A percentile compares a stretch with the other conserved stretches of the same genome.
Conservation (phyloP, 2,329 filamentous ascomycete species). For the Albifimbria verrucaria region DNA sequence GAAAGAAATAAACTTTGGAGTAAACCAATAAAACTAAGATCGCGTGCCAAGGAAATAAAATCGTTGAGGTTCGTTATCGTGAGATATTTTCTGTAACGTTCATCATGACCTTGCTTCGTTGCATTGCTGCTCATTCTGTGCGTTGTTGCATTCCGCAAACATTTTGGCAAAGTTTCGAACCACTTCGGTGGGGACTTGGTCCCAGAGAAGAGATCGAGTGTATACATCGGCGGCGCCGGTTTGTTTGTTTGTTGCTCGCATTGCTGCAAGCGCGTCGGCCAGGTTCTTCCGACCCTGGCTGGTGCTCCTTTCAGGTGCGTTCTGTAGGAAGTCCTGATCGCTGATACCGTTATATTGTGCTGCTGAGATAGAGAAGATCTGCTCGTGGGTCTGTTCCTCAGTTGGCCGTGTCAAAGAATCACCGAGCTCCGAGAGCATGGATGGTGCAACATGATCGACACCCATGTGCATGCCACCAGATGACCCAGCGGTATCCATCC, state of each 20-base stretch:
- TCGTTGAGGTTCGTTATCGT: constrained; percentile 29
- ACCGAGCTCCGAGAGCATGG: constrained; percentile 63
- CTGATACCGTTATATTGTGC: constrained; percentile 82
- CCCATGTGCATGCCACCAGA: constrained; percentile 37
- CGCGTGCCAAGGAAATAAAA: constrained; percentile 12
- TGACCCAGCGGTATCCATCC: constrained; percentile 35
- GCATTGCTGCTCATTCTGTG: constrained; percentile 40
- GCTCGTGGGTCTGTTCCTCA: constrained; percentile 82
- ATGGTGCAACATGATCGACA: constrained; percentile 43
- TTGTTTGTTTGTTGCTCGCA: constrained; percentile 69
- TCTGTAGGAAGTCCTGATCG: constrained; percentile 64
- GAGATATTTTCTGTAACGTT: constrained; percentile 28
- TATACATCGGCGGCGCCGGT: constrained; percentile 79
- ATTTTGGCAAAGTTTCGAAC: constrained; percentile 90
- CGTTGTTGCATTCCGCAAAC: constrained; percentile 70
- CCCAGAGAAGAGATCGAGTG: constrained; percentile 88
- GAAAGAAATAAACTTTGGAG: constrained; percentile 13
- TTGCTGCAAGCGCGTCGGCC: constrained; percentile 74
- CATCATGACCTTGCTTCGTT: constrained; percentile 38
- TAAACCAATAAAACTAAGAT: constrained; percentile 16
- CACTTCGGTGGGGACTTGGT: constrained; percentile 88
- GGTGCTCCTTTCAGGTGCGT: constrained; percentile 48
- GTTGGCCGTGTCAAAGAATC: constrained; percentile 70
- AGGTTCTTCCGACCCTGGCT: constrained; percentile 70
- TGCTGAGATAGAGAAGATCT: constrained; percentile 80